Evolutionary conservation across 2,329 filamentous ascomycete species (phyloP), one percentile per base, ranked within the genome.

Genomic region (Nemania sp.): DNA sequence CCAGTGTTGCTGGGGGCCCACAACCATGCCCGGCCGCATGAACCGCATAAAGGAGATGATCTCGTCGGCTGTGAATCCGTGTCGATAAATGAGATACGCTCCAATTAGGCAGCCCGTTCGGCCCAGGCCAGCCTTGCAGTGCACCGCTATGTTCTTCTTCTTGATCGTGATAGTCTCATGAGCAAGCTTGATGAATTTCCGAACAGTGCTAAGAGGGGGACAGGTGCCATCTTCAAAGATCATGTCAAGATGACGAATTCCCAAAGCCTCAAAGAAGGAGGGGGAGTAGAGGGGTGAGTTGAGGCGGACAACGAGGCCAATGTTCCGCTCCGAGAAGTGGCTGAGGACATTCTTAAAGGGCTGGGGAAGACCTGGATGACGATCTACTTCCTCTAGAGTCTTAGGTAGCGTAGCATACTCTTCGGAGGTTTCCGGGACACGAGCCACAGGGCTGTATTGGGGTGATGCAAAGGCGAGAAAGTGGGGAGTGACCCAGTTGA

Each of bases 181-280:
- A 0, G 96, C 94, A 67, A 99, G 86, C 73, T 93, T 93, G 80
- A 99, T 95, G 79, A 99, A 99, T 78, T 94, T 94, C 73, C 93
- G 90, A 29, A 99, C 96, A n/a, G 94, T 90, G 20, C 89, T 89
- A 60, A 99, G 84, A 1, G 93, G 90, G 24, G 96, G 96, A 79
- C 96, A 99, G 3, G 96, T 99, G 72, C 96, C 96, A 75, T 99
- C 96, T 77, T 98, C 96, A 77, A 99, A 99, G 77, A 99, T 98
- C 96, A 99, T 99, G 82, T 99, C 96, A 47, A 98, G 86, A 79
- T 99, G 96, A 76, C 94, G 91, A 77, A 99, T 98, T 32, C 95
- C 95, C 60, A 99, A 86, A 3, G 94, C 93, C 71, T 95, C 96
- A 80, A 99, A 99, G 83, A 95, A 98, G n/a, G 94, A 94, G 0